phyloP scores from a whole-genome alignment of 768 basidiomycete genomes.

The Boletus rubroflammeus region DNA sequence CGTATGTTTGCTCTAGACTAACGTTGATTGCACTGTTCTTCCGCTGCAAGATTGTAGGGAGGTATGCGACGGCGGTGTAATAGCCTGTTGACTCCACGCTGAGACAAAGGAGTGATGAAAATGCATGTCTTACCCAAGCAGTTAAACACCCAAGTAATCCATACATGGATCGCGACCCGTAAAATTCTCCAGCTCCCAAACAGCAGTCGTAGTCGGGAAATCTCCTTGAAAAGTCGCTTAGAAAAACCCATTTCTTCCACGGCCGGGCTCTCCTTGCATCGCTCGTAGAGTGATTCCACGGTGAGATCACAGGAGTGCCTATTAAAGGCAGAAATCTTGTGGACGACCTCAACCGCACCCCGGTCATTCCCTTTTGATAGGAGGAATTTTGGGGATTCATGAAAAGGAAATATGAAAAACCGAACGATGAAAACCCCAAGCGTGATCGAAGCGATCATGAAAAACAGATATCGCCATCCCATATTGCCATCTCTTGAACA shows the following conservation, averaged over 20 bases:
- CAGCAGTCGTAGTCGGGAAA: slow-evolving; percentile 10
- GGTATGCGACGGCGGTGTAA: background rate
- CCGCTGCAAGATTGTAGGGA: slow-evolving; percentile 12
- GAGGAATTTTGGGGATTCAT: slow-evolving; percentile 16
- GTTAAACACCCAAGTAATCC: slow-evolving; percentile 15
- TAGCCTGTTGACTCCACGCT: background rate
- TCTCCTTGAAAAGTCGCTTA: background rate
- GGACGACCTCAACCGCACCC: slow-evolving; percentile 14
- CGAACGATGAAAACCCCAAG: slow-evolving; percentile 12
- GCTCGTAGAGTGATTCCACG: slow-evolving; percentile 10
- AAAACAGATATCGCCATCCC: slow-evolving; percentile 19
- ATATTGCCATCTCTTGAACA: slow-evolving; percentile 15
- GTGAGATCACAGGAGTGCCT: slow-evolving; percentile 8
- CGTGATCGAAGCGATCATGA: slow-evolving; percentile 1
- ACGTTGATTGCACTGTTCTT: slow-evolving; percentile 11
- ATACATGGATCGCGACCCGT: slow-evolving; percentile 9
- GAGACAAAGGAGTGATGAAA: background rate
- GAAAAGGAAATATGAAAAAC: slow-evolving; percentile 15
- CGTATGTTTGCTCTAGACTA: slow-evolving; percentile 3
- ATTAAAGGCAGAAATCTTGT: slow-evolving; percentile 15
- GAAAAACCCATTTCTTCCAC: background rate
- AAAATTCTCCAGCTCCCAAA: slow-evolving; percentile 14
- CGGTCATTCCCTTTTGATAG: slow-evolving; percentile 11
- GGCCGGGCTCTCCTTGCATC: background rate
- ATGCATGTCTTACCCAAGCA: slow-evolving; percentile 6